These are phyloP conservation scores for Craspedostauros australis DNA, from an alignment of 108 stramenopile species.

Conservation along the genomic window DNA sequence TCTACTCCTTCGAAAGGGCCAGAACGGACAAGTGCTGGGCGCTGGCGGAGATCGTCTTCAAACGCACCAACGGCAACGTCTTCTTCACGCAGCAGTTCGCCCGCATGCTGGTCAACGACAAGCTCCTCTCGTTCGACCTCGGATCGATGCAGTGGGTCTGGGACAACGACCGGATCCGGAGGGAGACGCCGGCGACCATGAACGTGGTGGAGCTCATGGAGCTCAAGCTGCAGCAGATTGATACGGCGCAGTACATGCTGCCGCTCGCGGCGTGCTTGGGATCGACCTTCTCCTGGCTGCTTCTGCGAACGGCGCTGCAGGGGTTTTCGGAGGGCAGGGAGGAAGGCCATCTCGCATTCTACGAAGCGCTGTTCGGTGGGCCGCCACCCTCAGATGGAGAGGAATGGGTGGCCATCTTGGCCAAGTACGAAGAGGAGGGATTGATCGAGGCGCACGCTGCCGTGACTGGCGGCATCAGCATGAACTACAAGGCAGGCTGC, in stretches of 20 bases:
- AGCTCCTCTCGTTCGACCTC: background rate
- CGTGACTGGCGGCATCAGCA: no score
- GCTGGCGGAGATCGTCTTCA: constrained; percentile 1
- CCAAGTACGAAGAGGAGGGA: no score
- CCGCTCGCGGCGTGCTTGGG: constrained; percentile 8
- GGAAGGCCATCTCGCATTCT: no score
- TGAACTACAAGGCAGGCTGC: no score
- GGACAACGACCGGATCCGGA: background rate
- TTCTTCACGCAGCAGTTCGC: constrained; percentile 7
- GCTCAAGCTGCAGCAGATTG: constrained; percentile 19
- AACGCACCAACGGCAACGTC: constrained; percentile 2
- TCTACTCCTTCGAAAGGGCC: no score
- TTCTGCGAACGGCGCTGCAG: background rate
- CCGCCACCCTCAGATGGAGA: no score
- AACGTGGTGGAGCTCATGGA: constrained; percentile 33
- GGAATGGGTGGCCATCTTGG: no score
- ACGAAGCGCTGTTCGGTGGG: no score
- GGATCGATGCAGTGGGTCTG: constrained; percentile 4
- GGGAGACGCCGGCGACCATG: constrained; percentile 9
- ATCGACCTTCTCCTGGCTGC: background rate
- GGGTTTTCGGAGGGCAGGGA: no score
- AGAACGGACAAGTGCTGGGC: no score
- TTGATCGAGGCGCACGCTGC: no score
- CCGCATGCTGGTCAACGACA: background rate
- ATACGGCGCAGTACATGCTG: background rate